Percentiles rank a stretch among this genome's conserved stretches.
Evolutionary conservation across 2,329 filamentous ascomycete genomes (phyloP).

Genomic region (Calonectria naviculata): DNA sequence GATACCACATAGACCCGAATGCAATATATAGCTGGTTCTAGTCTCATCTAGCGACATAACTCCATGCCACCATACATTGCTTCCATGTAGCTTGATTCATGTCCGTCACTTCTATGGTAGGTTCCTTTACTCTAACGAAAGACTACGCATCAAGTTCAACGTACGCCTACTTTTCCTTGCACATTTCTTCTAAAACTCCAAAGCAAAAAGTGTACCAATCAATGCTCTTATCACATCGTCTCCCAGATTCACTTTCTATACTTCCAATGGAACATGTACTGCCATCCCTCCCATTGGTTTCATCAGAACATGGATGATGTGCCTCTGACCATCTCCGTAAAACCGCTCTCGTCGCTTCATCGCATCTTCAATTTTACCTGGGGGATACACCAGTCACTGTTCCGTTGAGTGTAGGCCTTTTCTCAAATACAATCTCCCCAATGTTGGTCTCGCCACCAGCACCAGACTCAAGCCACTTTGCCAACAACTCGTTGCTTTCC

Average conservation of each 20-base stretch:
- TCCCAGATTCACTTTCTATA: not conserved
- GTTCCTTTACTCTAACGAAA: not conserved
- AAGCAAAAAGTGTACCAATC: too few relatives aligned
- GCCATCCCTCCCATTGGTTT: too few relatives aligned
- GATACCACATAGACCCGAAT: conserved; percentile 5
- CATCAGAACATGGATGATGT: too few relatives aligned
- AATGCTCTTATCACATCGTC: not conserved
- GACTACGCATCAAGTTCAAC: not conserved
- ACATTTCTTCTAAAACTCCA: too few relatives aligned
- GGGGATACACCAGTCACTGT: conserved; percentile 60
- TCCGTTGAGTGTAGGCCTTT: conserved; percentile 60
- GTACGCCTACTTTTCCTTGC: not conserved
- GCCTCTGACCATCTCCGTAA: not conserved
- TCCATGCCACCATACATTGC: not conserved
- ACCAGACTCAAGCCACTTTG: conserved; percentile 75
- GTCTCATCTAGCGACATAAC: not conserved
- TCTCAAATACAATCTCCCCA: conserved; percentile 60
- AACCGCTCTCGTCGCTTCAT: not conserved
- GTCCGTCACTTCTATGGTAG: not conserved
- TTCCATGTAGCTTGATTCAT: not conserved
- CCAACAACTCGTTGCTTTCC: conserved; percentile 90
- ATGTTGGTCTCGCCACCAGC: conserved; percentile 56
- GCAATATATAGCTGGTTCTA: not conserved
- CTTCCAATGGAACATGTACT: not conserved
- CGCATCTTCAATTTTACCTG: conserved; percentile 47